Percentiles rank a stretch among this genome's conserved stretches.
Conservation (phyloP, 192 early-diverging fungal genomes). For the Funneliformis geosporum region DNA sequence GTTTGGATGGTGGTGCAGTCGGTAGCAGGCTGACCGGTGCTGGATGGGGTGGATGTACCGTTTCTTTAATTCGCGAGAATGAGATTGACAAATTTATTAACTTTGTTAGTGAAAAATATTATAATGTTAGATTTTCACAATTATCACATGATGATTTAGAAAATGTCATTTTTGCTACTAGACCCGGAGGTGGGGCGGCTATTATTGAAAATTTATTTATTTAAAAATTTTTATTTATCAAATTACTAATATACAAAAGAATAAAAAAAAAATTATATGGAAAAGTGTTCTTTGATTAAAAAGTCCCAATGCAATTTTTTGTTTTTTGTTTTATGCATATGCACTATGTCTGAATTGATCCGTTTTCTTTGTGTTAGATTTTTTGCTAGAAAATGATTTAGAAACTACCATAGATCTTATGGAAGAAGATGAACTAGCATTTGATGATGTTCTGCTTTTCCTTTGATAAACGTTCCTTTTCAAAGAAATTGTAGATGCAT, state of each 20-base stretch:
- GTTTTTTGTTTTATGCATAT: no score
- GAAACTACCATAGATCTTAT: no score
- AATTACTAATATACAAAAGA: not conserved
- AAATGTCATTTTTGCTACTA: constrained; percentile 53
- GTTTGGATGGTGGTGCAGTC: constrained; percentile 65
- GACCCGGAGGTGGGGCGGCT: constrained; percentile 44
- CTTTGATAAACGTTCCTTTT: not conserved
- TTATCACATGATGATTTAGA: constrained; percentile 45
- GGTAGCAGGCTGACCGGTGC: constrained; percentile 92
- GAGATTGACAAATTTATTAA: constrained; percentile 59
- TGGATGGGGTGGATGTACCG: constrained; percentile 91
- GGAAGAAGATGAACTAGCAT: no score
- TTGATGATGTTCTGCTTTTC: not conserved
- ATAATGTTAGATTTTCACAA: constrained; percentile 46
- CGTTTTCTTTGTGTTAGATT: no score
- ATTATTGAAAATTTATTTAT: constrained; percentile 28
- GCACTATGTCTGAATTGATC: no score
- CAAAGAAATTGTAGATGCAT: not conserved
- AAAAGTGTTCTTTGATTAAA: no score
- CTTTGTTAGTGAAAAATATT: constrained; percentile 66
- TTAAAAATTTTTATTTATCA: not conserved
- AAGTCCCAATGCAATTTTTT: no score
- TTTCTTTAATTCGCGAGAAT: constrained; percentile 67
- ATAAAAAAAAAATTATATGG: no score
- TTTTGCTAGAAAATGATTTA: no score